Conservation (phyloP, 2,329 filamentous ascomycete species). For the Nemania bipapillata region DNA sequence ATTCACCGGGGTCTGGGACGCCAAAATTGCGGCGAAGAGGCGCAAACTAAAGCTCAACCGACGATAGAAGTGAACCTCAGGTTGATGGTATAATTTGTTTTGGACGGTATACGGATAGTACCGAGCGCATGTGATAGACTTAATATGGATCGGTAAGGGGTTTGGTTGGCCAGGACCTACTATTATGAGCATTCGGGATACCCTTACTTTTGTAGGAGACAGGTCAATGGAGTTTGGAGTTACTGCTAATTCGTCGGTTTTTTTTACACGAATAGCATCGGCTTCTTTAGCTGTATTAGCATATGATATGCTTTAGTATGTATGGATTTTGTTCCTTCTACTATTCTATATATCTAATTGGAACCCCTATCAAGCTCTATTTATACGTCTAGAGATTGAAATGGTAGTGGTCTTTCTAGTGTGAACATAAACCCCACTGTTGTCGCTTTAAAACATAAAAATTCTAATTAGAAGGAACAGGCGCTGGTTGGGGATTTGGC, state of each 20-base stretch:
- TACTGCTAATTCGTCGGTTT: not conserved
- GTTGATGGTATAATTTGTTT: slow-evolving; percentile 14
- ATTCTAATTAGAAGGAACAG: slow-evolving; percentile 7
- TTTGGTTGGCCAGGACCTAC: slow-evolving; percentile 9
- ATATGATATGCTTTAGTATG: not conserved
- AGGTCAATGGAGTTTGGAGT: slow-evolving; percentile 24
- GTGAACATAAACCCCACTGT: not conserved
- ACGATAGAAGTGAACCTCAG: slow-evolving; percentile 32
- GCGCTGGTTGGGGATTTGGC: slow-evolving; percentile 33
- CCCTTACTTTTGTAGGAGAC: slow-evolving; percentile 10
- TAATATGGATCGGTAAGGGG: not conserved
- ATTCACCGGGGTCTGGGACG: slow-evolving; percentile 71
- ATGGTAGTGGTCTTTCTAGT: not conserved
- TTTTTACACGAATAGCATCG: slow-evolving; percentile 2
- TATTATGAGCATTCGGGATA: slow-evolving; percentile 23
- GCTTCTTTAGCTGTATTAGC: no score
- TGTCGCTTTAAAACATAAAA: not conserved
- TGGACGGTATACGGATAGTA: slow-evolving; percentile 4
- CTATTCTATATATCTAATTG: slow-evolving; percentile 16
- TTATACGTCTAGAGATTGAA: not conserved
- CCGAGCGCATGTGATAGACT: not conserved
- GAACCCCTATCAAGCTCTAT: not conserved
- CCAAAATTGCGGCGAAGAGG: slow-evolving; percentile 61
- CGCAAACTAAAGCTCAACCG: slow-evolving; percentile 54
- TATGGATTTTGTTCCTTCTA: slow-evolving; percentile 8